These are phyloP conservation scores for Candida gorgasii DNA, from an alignment of 805 yeast species.

Conservation along the genomic window DNA sequence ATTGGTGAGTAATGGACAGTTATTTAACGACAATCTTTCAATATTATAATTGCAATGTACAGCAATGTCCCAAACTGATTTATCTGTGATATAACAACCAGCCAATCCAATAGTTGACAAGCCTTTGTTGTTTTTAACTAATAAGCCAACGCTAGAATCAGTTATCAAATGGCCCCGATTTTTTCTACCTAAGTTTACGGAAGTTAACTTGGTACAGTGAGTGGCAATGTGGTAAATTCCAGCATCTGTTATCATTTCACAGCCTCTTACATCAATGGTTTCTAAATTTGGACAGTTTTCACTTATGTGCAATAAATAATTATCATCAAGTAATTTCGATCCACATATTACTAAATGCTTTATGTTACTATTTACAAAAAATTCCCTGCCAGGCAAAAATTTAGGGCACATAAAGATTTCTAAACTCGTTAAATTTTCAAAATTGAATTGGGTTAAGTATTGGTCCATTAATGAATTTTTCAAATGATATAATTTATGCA, in stretches of 20 bases:
- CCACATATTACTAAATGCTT: constrained; percentile 69
- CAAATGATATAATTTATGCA: constrained; percentile 60
- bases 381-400: constrained; percentile 50
- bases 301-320: constrained; percentile 53
- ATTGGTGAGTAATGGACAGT: constrained; percentile 62
- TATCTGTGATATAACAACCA: constrained; percentile 80
- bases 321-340: constrained; percentile 60
- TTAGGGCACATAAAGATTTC: constrained; percentile 85
- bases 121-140: constrained; percentile 53
- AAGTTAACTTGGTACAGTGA: constrained; percentile 55
- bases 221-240: constrained; percentile 70
- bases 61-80: constrained; percentile 79
- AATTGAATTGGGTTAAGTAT: constrained; percentile 42
- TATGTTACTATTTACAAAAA: constrained; percentile 26
- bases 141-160: constrained; percentile 61
- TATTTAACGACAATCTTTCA: constrained; percentile 72
- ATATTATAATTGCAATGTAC: constrained; percentile 47
- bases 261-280: constrained; percentile 77
- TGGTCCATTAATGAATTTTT: constrained; percentile 54
- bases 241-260: constrained; percentile 73
- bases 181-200: constrained; percentile 82
- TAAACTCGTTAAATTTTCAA: constrained; percentile 59
- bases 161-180: constrained; percentile 65
- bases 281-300: constrained; percentile 58
- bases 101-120: constrained; percentile 81